Evolutionary conservation across 495 filamentous ascomycete species (phyloP).

Genomic region (Aspergillus leporis): DNA sequence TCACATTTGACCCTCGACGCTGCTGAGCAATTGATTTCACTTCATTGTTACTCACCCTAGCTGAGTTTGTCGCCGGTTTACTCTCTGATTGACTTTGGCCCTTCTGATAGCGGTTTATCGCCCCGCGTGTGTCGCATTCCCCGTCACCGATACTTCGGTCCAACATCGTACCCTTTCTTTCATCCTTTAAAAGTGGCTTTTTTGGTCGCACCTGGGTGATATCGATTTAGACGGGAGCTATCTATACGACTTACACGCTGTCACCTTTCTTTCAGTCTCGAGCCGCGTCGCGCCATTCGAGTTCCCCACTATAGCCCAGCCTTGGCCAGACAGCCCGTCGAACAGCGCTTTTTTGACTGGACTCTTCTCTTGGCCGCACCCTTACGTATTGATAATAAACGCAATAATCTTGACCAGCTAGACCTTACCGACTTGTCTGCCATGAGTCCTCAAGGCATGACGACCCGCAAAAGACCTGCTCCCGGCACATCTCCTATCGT

Average conservation of each 20-base stretch:
- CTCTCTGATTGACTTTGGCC: background rate
- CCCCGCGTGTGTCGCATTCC: background rate
- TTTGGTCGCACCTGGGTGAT: background rate
- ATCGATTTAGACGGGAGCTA: background rate
- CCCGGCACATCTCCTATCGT: constrained; percentile 65
- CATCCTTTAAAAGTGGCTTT: background rate
- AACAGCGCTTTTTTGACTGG: background rate
- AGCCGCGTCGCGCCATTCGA: background rate
- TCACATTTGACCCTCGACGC: background rate
- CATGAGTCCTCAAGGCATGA: constrained; percentile 46
- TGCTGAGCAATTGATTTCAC: background rate
- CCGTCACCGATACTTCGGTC: background rate
- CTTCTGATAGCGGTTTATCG: background rate
- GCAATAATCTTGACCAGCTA: constrained; percentile 5
- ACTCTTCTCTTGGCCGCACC: background rate
- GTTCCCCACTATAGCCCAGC: background rate
- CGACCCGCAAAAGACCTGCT: constrained; percentile 68
- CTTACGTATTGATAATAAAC: background rate
- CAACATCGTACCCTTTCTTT: background rate
- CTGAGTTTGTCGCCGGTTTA: background rate
- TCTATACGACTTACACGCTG: background rate
- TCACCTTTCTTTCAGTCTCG: background rate
- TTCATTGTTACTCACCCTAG: background rate
- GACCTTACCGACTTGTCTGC: constrained; percentile 16
- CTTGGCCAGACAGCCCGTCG: background rate